phyloP scores from a whole-genome alignment of 2,329 filamentous ascomycete genomes.

The Curvularia sp. region DNA sequence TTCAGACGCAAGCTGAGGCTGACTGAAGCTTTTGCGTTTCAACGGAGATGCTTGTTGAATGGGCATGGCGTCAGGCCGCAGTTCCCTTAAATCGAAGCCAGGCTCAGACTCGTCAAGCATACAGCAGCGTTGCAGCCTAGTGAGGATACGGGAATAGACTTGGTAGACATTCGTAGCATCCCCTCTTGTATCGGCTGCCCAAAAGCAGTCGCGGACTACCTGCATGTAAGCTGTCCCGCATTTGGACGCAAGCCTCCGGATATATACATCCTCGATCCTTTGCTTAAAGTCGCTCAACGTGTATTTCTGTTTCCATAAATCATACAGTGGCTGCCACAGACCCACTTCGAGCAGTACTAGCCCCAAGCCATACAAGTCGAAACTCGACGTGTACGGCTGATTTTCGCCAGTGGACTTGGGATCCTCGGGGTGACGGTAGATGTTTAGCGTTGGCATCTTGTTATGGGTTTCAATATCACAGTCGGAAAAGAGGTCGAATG shows the following conservation, averaged over 20 bases:
- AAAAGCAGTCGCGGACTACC: constrained; percentile 75
- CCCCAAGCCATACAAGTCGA: constrained; percentile 76
- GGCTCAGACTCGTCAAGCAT: constrained; percentile 50
- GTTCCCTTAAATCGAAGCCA: constrained; percentile 38
- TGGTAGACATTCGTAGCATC: constrained; percentile 45
- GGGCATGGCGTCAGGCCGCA: constrained; percentile 32
- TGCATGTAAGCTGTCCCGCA: constrained; percentile 79
- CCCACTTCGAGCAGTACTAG: constrained; percentile 78
- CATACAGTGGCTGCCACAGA: constrained; percentile 73
- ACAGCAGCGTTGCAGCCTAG: constrained; percentile 50
- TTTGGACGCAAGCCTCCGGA: constrained; percentile 69
- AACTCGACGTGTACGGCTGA: constrained; percentile 46
- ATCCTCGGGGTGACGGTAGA: constrained; percentile 72
- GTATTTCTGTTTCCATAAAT: constrained; percentile 66
- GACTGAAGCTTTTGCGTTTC: constrained; percentile 45
- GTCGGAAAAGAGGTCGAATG: constrained; percentile 75
- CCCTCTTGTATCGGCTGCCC: constrained; percentile 64
- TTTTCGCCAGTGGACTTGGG: constrained; percentile 47
- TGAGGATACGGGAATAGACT: constrained; percentile 56
- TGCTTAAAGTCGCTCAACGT: constrained; percentile 68
- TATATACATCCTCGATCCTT: constrained; percentile 68
- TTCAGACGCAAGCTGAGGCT: constrained; percentile 36
- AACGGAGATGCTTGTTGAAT: constrained; percentile 33
- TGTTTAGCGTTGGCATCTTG: constrained; percentile 58
- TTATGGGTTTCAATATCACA: constrained; percentile 56